phyloP scores from a whole-genome alignment of 371 early-diverging fungal genomes.

The Mucor plumbeus region DNA sequence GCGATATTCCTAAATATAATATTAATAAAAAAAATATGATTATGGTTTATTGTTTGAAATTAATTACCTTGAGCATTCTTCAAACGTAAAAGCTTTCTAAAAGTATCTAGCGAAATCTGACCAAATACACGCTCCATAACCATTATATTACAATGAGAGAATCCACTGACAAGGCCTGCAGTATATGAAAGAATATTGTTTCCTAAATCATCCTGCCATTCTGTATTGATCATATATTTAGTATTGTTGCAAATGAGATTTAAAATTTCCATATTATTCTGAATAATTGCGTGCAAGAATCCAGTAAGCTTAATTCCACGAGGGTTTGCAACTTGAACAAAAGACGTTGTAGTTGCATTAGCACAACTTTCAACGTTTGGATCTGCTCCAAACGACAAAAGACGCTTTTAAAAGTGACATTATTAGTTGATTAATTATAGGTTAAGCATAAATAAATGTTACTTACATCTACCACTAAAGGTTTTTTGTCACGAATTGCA shows the following conservation, averaged over 20 bases:
- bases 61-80: slow-evolving; percentile 34
- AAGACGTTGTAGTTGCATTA: not conserved
- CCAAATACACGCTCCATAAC: slow-evolving; percentile 32
- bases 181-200: slow-evolving; percentile 44
- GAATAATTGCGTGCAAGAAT: slow-evolving; percentile 47
- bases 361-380: slow-evolving; percentile 43
- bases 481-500: slow-evolving; percentile 47
- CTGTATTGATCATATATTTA: slow-evolving; percentile 30
- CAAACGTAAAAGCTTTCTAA: slow-evolving; percentile 16
- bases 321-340: slow-evolving; percentile 2
- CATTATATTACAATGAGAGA: slow-evolving; percentile 43
- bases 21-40: not conserved
- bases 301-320: slow-evolving; percentile 35
- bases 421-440: too few species aligned
- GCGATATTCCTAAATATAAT: slow-evolving; percentile 25
- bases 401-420: slow-evolving; percentile 28
- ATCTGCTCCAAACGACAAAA: slow-evolving; percentile 48
- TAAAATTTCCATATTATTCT: slow-evolving; percentile 36
- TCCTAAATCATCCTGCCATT: slow-evolving; percentile 42
- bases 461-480: slow-evolving; percentile 19
- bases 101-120: not conserved
- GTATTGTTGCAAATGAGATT: slow-evolving; percentile 19
- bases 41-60: too few species aligned
- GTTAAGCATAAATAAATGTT: not conserved
- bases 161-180: slow-evolving; percentile 28